Evolutionary conservation across 441 rosid species (phyloP), one percentile per base, ranked within the genome.

Genomic region (Kokia cookei): DNA sequence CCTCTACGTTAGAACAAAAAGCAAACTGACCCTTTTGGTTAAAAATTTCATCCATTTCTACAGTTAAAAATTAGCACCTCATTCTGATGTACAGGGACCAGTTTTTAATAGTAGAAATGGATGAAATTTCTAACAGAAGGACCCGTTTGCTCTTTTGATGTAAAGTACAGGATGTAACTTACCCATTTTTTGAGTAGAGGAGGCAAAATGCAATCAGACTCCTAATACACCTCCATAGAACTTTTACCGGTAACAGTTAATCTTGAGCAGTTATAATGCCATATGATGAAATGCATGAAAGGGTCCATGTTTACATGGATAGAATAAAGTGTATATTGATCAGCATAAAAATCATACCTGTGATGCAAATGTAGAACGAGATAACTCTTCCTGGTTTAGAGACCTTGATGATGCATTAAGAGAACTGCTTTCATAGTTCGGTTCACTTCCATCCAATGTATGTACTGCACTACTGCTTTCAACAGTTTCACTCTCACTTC

Each of bases 381-480:
- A 78, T 54, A 85, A 83, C 81, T 88, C 93, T 78, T 82, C 84
- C 53, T 66, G 67, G 50, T 78, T 80, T 63, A 55, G 79, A 64
- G 86, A 80, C 74, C 70, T 80, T 27, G 85, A 84, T 4, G 89
- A 82, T 40, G 78, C 40, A 45, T 82, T 68, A 48, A 88, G 85
- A 63, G 87, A 82, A 69, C 61, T 75, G 51, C 82, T 35, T 19
- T 81, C 86, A 68, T 75, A 14, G 68, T 60, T 81, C 43, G 75
- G 77, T 65, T 78, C 86, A 64, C 80, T 84, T 80, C 92, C 97
- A 73, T 89, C 85, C 77, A 88, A 57, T 67, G 86, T 87, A 73
- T 78, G 85, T 22, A 80, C 26, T 60, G 75, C 75, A 69, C 59
- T 77, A 45, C 19, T 27, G 57, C 74, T 83, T 62, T 74, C 79